These are phyloP conservation scores for Polyporus tsugae DNA, from an alignment of 1,284 basidiomycete genomes.

Conservation along the genomic window DNA sequence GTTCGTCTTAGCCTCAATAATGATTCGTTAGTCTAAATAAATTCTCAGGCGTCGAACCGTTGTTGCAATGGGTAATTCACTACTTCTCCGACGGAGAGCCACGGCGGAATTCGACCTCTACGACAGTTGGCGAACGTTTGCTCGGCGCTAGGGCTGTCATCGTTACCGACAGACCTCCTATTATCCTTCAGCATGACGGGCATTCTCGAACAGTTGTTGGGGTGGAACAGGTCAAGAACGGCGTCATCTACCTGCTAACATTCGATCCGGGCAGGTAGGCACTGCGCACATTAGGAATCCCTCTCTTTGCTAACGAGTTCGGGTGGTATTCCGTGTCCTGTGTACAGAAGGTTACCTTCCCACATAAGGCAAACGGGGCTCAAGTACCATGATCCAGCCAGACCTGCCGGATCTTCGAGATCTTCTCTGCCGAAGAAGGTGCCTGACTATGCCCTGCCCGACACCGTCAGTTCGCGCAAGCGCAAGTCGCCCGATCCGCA, in stretches of 20 bases:
- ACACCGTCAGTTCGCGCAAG: constrained; percentile 35
- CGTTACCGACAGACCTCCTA: constrained; percentile 72
- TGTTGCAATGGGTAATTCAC: constrained; percentile 66
- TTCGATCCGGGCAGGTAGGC: constrained; percentile 83
- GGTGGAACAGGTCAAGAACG: constrained; percentile 71
- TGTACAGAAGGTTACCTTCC: constrained; percentile 31
- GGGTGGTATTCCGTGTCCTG: background rate
- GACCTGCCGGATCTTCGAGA: background rate
- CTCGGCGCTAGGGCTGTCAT: constrained; percentile 57
- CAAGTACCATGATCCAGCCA: constrained; percentile 26
- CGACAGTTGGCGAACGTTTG: constrained; percentile 57
- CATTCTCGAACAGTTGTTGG: constrained; percentile 90
- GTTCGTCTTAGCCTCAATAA: background rate
- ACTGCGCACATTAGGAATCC: too few relatives aligned
- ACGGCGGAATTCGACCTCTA: constrained; percentile 34
- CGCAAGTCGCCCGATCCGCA: constrained; percentile 33
- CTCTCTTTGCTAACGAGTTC: background rate
- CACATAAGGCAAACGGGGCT: constrained; percentile 48
- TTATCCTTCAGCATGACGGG: constrained; percentile 83
- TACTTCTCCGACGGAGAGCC: constrained; percentile 61
- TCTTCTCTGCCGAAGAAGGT: constrained; percentile 26
- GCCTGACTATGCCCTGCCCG: constrained; percentile 32
- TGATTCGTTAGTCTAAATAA: background rate
- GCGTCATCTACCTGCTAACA: constrained; percentile 68
- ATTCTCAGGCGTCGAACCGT: constrained; percentile 48